phyloP scores from a whole-genome alignment of 352 stramenopile species.

The Phytophthora tentaculata region DNA sequence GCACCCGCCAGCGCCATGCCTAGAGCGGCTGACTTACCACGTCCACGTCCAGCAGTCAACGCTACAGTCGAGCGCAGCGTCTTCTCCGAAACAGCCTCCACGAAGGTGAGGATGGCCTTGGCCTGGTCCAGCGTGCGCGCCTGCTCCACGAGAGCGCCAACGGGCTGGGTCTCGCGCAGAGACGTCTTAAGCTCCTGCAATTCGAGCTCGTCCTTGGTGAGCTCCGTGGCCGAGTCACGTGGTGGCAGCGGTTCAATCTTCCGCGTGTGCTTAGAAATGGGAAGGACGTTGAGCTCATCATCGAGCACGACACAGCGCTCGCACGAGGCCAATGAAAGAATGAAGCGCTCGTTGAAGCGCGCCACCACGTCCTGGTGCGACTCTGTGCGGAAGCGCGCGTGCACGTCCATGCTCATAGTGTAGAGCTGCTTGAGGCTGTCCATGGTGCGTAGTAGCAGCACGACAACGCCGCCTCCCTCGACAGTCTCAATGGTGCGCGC shows the following conservation, averaged over 20 bases:
- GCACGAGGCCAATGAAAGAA: conserved; percentile 96
- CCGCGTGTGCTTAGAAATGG: conserved; percentile 93
- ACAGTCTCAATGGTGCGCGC: conserved; percentile 99
- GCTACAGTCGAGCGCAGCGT: conserved; percentile 94
- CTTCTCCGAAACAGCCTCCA: conserved; percentile 98
- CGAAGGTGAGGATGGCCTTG: conserved; percentile 97
- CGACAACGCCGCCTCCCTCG: conserved; percentile 96
- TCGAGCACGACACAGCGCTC: conserved; percentile 98
- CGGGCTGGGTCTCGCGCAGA: conserved; percentile 94
- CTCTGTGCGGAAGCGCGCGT: conserved; percentile 91
- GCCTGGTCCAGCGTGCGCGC: conserved; percentile 96
- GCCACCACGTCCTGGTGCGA: conserved; percentile 95
- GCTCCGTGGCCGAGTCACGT: conserved; percentile 57
- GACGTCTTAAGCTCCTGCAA: conserved; percentile 95
- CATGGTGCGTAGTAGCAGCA: conserved; percentile 98
- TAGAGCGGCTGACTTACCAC: conserved; percentile 98
- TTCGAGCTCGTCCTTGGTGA: conserved; percentile 87
- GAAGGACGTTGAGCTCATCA: conserved; percentile 99
- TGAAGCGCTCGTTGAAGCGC: conserved; percentile 99
- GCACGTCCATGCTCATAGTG: conserved; percentile 98
- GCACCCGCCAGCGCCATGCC: conserved; percentile 90
- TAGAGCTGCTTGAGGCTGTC: conserved; percentile 99
- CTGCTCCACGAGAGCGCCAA: conserved; percentile 95
- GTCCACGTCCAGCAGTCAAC: conserved; percentile 92
- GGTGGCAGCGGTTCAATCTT: conserved; percentile 89